These are phyloP conservation scores for Colletotrichum spinosum DNA, from an alignment of 2,329 filamentous ascomycete species.

Conservation along the genomic window DNA sequence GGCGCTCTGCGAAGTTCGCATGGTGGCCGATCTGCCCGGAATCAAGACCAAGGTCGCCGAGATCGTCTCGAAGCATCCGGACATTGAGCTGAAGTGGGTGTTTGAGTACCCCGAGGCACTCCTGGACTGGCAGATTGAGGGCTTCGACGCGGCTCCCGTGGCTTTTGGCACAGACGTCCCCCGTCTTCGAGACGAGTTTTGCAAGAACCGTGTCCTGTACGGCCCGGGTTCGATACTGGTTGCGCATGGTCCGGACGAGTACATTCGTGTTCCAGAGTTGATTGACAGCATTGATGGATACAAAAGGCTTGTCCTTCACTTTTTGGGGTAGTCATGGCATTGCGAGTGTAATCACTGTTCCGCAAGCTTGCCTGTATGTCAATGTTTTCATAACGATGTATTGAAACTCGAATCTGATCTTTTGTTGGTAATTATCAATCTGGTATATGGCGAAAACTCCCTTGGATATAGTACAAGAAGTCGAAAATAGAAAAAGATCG, in stretches of 20 bases:
- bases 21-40: constrained; percentile 48
- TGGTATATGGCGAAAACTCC: too few species aligned
- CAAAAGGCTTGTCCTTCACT: constrained; percentile 46
- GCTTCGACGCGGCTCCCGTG: constrained; percentile 51
- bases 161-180: constrained; percentile 54
- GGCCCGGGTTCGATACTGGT: constrained; percentile 53
- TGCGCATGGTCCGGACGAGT: constrained; percentile 52
- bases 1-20: constrained; percentile 53
- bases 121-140: constrained; percentile 52
- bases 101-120: constrained; percentile 52
- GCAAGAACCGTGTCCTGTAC: constrained; percentile 50
- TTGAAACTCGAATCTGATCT: too few species aligned
- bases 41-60: constrained; percentile 48
- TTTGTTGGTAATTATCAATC: too few species aligned
- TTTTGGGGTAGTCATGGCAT: neutral
- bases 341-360: too few species aligned
- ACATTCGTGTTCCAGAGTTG: constrained; percentile 48
- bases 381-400: too few species aligned
- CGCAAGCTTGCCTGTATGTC: too few species aligned
- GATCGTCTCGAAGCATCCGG: constrained; percentile 45
- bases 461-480: too few species aligned
- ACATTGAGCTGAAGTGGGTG: constrained; percentile 48
- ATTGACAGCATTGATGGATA: constrained; percentile 52
- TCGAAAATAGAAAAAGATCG: too few species aligned
- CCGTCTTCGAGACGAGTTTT: constrained; percentile 45